Evolutionary conservation across 345 rosid species (phyloP), one percentile per base, ranked within the genome.

Genomic region (Hibiscus trionum): DNA sequence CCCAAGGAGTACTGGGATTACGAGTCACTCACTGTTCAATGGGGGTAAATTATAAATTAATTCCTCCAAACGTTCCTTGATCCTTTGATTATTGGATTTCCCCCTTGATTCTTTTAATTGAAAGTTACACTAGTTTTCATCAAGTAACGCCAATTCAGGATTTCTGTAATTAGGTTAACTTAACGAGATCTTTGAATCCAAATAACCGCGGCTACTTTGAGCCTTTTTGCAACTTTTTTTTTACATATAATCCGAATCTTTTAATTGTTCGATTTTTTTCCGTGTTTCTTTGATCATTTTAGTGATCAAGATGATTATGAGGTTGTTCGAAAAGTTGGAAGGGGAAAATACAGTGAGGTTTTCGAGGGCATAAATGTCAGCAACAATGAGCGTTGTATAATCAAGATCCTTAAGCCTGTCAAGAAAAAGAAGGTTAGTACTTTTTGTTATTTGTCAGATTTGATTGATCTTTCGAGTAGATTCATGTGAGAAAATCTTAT

Each of bases 1-100:
- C 90, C 97, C 53, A 92, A 92, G 80, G 97, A 94, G 21, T 94
- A 94, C 62, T 94, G 96, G 97, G 97, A 94, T 84, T 90, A 90
- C 73, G 91, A 90, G 77, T 84, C 93, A 11, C 87, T 87, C 35
- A 83, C 78, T 63, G 91, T 87, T 78, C 88, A 84, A 58, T 89
- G 99, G 98, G 74, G 74, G 74, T 71, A 71, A 15, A 3, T 75
- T 65, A 60, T 6, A 1, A 50, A 15, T 27, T 67, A 67, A 27
- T 49, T 67, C 26, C 58, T 67, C 44, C 0, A 27, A 49, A 8
- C 19, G 1, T 49, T 49, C 27, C 4, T 47, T 68, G 59, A 67
- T 49, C 58, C 19, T 46, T 49, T 49, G 39, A 24, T 44, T 26
- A 12, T 42, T 42, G 11, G 35, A 4, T 44, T 66, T 11, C 1